Evolutionary conservation across 2,329 filamentous ascomycete genomes (phyloP), one percentile per base, ranked within the genome.

Genomic region (Septoria linicola): DNA sequence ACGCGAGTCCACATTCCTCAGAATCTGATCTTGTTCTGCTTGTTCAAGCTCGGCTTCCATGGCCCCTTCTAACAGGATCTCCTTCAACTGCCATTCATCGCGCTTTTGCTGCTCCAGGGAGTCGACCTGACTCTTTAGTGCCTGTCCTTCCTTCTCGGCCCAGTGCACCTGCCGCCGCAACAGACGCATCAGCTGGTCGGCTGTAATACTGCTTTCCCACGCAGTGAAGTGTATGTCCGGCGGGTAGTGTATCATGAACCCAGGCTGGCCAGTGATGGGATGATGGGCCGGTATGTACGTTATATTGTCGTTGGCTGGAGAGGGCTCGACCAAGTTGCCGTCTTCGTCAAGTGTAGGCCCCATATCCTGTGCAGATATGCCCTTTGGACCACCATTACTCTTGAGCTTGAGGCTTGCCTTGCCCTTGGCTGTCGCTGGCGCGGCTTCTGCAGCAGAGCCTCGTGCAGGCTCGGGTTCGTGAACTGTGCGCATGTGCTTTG

Each of bases 401-500:
- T 48, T 48, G 10, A 36, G 10, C 36, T 48, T 48, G 45, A 74
- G 70, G 46, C 73, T 72, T 45, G 73, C 65, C 55, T 70, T 73
- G 57, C 72, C 71, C 60, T 74, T 74, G 55, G 72, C 70, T 68
- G 43, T 72, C 69, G 66, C 75, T 66, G 51, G 83, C 83, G 68
- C 89, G 87, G 17, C 85, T 83, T 10, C 89, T 81, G 2, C 86
- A 83, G 66, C 91, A 75, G 76, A n/a, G 89, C 58, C 59, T 39
- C 60, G 59, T 17, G 96, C 78, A 13, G 89, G 88, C 73, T 99
- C 93, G 3, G 92, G 96, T 70, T 99, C 93, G 75, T 99, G 93
- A 31, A 99, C 91, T 13, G 93, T 97, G 62, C 93, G 87, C 89
- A 97, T 97, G 69, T 99, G 93, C 71, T 99, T 99, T 1, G 92